phyloP scores from a whole-genome alignment of 2,329 filamentous ascomycete genomes.

The Fusarium azukiicola region DNA sequence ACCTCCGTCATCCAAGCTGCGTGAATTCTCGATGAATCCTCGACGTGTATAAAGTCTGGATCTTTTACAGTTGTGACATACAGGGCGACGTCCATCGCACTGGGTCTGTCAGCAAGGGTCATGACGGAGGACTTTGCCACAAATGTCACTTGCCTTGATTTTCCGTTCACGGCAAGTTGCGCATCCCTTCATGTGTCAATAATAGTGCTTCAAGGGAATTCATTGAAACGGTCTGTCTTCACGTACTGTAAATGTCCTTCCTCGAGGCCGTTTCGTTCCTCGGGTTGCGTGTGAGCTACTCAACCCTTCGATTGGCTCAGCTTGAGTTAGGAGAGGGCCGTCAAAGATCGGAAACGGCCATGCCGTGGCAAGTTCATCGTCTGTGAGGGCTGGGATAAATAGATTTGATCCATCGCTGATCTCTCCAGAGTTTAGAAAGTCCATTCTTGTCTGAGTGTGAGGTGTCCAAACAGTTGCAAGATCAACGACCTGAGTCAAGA shows the following conservation, averaged over 20 bases:
- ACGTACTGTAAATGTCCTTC: not conserved
- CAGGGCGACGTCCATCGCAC: not conserved
- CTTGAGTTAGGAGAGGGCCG: not conserved
- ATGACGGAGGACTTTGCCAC: not conserved
- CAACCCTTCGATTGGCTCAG: not conserved
- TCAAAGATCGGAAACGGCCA: not conserved
- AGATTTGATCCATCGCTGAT: not conserved
- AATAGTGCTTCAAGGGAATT: not conserved
- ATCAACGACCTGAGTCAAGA: not conserved
- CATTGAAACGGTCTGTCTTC: not conserved
- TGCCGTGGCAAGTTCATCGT: not conserved
- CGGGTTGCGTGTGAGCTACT: not conserved
- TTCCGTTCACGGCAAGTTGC: not conserved
- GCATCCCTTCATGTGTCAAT: not conserved
- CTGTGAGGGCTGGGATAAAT: not conserved
- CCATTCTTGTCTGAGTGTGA: not conserved
- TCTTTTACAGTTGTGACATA: not conserved
- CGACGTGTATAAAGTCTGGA: not conserved
- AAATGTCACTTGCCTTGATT: not conserved
- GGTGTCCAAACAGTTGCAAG: not conserved
- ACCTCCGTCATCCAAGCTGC: not conserved
- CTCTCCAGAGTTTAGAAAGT: not conserved
- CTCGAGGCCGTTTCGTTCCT: not conserved
- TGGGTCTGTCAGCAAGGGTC: not conserved
- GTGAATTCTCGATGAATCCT: not conserved